Evolutionary conservation across 805 yeast genomes (phyloP), one percentile per base, ranked within the genome.

Genomic region (Cyberlindnera mycetangii): DNA sequence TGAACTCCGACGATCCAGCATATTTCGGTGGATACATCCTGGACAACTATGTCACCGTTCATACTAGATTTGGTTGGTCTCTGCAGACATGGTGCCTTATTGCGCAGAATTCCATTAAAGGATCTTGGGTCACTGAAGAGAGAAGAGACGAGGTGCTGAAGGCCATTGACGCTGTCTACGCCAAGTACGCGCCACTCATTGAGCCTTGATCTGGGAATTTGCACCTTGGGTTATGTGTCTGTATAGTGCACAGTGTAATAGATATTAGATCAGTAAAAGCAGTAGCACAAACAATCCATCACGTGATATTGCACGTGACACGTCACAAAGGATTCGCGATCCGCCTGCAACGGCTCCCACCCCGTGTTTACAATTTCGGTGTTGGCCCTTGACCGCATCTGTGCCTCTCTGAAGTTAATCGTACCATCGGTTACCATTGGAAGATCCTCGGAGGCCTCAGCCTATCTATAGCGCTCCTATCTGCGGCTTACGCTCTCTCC

Each of bases 11-110:
- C 59, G 89, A 83, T 59, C 89, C 89, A 32, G 86, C 93, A 4
- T 86, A 86, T 61, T 86, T 86, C 59, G 92, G 92, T 38, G 92
- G 89, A n/a, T 85, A 85, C 64, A 79, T 85, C 52, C 67, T 86
- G 52, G 92, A 86, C 59, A 86, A 85, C 64, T 86, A 85, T 62
- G 59, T 75, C 24, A 76, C 75, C 30, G 86, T 85, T 22, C 85
- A 85, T 50, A 70, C 76, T 42, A 71, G 75, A 51, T 86, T 86
- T 63, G 80, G 81, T 5, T 81, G 87, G 66, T 67, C 74, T 37
- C 58, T 74, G 44, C 66, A 72, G 14, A 75, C 79, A 36, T 87
- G 93, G 93, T 69, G 70, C 39, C 62, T 56, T 42, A 78, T 86
- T 52, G 88, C 87, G 3, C 66, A 68, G 52, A 81, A 83, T 56